Evolutionary conservation across 805 yeast species (phyloP).

Genomic region (Schizosaccharomyces lindneri): DNA sequence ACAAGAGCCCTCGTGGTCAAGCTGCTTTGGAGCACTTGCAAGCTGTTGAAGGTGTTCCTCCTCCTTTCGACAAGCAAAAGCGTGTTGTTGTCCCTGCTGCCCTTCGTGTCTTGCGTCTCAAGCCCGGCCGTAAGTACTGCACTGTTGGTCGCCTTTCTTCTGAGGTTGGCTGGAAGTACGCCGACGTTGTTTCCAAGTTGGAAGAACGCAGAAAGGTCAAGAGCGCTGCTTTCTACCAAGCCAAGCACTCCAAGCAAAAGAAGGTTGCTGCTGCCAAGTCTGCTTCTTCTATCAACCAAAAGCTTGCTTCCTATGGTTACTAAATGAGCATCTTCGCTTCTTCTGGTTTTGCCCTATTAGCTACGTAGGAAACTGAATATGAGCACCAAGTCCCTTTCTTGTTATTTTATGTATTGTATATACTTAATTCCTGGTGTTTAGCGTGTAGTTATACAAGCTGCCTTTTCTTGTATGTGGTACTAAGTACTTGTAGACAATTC

Average conservation of each 20-base stretch:
- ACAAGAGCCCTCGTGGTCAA: slow-evolving; percentile 99
- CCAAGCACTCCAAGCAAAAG: slow-evolving; percentile 89
- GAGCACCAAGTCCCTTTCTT: no score
- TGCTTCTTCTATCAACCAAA: slow-evolving; percentile 73
- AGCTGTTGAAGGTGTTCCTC: slow-evolving; percentile 99
- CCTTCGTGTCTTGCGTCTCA: slow-evolving; percentile 92
- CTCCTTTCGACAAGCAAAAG: slow-evolving; percentile 99
- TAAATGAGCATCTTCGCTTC: slow-evolving; percentile 20
- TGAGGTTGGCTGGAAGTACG: slow-evolving; percentile 99
- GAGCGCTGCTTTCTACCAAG: slow-evolving; percentile 96
- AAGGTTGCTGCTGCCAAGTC: slow-evolving; percentile 70
- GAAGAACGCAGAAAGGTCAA: slow-evolving; percentile 99
- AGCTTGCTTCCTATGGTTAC: slow-evolving; percentile 94
- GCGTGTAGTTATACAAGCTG: no score
- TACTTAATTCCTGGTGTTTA: background rate
- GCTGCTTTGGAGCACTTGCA: slow-evolving; percentile 98
- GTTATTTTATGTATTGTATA: background rate
- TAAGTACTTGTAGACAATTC: no score
- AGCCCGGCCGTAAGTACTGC: slow-evolving; percentile 99
- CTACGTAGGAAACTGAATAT: background rate
- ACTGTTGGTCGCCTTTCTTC: slow-evolving; percentile 88
- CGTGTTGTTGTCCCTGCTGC: slow-evolving; percentile 99
- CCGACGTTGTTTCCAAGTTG: slow-evolving; percentile 84
- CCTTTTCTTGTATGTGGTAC: no score
- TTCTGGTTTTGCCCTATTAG: background rate